These are phyloP conservation scores for Hyphopichia pseudoburtonii DNA, from an alignment of 1,139 yeast species.

Conservation along the genomic window DNA sequence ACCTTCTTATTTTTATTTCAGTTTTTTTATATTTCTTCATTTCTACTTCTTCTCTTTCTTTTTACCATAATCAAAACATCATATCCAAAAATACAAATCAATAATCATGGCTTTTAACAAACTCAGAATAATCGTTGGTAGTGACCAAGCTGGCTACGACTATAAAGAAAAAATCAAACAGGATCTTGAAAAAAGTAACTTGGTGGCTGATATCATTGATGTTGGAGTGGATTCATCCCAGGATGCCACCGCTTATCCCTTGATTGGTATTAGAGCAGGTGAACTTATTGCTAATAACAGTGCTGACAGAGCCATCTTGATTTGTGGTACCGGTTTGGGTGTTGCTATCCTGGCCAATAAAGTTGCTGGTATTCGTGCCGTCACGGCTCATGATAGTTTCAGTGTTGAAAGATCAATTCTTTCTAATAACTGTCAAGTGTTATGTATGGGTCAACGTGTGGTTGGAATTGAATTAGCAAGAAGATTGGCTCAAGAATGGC, in stretches of 20 bases:
- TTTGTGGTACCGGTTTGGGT: slow-evolving; percentile 51
- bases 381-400: slow-evolving; percentile 50
- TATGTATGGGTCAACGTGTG: slow-evolving; percentile 52
- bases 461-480: slow-evolving; percentile 44
- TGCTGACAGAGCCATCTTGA: slow-evolving; percentile 43
- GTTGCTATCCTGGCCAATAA: slow-evolving; percentile 49
- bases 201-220: slow-evolving; percentile 36
- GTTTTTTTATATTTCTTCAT: background rate
- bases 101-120: background rate
- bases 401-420: slow-evolving; percentile 45
- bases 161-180: slow-evolving; percentile 38
- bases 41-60: no score
- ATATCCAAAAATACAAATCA: background rate
- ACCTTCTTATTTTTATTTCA: background rate
- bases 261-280: slow-evolving; percentile 43
- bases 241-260: slow-evolving; percentile 37
- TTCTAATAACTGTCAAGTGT: slow-evolving; percentile 42
- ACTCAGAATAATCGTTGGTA: slow-evolving; percentile 34
- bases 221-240: slow-evolving; percentile 33
- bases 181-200: slow-evolving; percentile 28
- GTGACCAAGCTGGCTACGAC: slow-evolving; percentile 47
- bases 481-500: slow-evolving; percentile 44
- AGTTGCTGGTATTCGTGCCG: slow-evolving; percentile 47
- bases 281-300: slow-evolving; percentile 36
- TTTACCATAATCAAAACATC: background rate